Base-by-base conservation (phyloP, 768 basidiomycete species). In the Pleurotus ostreatus region DNA sequence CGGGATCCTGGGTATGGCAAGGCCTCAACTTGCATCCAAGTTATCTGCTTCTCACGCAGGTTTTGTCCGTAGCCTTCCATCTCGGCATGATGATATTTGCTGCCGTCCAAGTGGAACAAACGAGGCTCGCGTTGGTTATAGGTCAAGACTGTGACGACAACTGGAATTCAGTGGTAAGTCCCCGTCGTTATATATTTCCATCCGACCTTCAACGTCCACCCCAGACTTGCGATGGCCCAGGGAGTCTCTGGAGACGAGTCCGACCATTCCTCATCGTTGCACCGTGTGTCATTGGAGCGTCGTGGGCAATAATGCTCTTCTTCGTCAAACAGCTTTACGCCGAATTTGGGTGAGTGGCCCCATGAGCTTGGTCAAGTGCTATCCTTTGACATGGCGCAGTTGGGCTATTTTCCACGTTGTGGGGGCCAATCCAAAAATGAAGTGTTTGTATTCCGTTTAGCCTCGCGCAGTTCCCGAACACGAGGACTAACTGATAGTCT, bases 401-500 rank as follows among this genome's bases (percentile, higher is more conserved):
- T 94, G 92, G 92, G 90, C 89, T 40, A 89, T 94, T 65, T 94
- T 94, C 75, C 92, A 92, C 64, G 84, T 89, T 37, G 90, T 93
- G 18, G 91, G 90, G 30, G 92, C 92, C 37, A 89, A 92, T 62
- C 88, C 88, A 8, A 86, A 78, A 62, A 85, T 89, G 82, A 93
- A 92, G 72, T 80, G 92, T 91, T 60, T 56, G 83, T 49, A 20
- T 20, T 39, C 12, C 22, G 30, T 5, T 23, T 43, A n/a, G 47
- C 46, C 3, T 22, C 41, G 26, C 44, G 60, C 26, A 57, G 59
- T 34, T 18, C 15, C 11, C 13, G 34, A 41, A 57, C 23, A 48
- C 16, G 11, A 34, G 30, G 30, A 11, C 30, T 34, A 34, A 34
- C 30, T 34, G 30, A 9, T 34, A 9, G 45, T 46, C 34, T 54